Percentiles rank a stretch among this genome's conserved stretches.
These are phyloP conservation scores for Aphanomyces euteiches DNA, from an alignment of 352 stramenopile species.

Conservation along the genomic window DNA sequence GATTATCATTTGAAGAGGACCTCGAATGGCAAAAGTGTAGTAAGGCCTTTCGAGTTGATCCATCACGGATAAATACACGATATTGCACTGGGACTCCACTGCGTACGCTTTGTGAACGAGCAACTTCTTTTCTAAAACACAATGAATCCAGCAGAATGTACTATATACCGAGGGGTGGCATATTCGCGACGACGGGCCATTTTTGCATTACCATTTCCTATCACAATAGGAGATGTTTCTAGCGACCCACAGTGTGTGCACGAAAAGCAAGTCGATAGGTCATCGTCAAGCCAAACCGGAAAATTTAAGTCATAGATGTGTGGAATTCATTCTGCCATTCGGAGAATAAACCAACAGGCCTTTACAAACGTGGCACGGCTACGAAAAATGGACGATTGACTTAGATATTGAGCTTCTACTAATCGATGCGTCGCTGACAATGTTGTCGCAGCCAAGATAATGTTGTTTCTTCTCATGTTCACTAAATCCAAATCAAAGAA, in stretches of 20 bases:
- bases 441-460: background rate
- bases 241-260: background rate
- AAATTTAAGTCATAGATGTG: background rate
- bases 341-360: background rate
- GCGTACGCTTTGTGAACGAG: background rate
- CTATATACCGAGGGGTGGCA: background rate
- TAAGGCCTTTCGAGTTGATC: background rate
- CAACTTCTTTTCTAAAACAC: background rate
- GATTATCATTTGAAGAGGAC: background rate
- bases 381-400: background rate
- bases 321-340: background rate
- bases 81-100: background rate
- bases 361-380: background rate
- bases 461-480: background rate
- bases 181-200: background rate
- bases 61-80: background rate
- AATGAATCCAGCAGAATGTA: background rate
- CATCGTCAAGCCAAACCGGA: background rate
- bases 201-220: background rate
- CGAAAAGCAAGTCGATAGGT: background rate
- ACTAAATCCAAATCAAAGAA: conserved; percentile 1
- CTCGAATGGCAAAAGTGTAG: background rate
- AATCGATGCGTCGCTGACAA: background rate
- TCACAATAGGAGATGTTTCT: background rate
- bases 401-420: background rate